Conservation (phyloP, 805 yeast genomes). For the Wickerhamiella spandovensis region DNA sequence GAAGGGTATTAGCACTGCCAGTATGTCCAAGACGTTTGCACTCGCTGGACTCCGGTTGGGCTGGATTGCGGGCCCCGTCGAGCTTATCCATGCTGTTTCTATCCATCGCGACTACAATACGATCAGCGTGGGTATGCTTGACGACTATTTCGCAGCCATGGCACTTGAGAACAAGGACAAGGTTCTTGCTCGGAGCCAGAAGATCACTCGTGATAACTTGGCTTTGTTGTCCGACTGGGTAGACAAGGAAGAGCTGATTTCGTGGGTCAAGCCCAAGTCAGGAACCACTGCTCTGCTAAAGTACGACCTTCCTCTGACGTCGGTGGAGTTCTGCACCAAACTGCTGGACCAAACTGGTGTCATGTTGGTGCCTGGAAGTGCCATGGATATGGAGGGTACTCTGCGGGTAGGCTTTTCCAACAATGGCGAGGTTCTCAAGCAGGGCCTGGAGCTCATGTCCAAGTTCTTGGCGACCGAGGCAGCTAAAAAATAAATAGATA, state of each 20-base stretch:
- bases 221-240: not conserved
- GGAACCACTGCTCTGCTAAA: not conserved
- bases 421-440: not conserved
- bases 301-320: not conserved
- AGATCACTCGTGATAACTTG: not conserved
- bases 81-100: not conserved
- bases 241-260: not conserved
- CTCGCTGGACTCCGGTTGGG: not conserved
- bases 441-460: not conserved
- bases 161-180: not conserved
- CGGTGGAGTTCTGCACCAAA: not conserved
- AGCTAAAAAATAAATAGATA: not conserved
- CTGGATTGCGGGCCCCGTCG: not conserved
- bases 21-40: not conserved
- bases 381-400: not conserved
- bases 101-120: not conserved
- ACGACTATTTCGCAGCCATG: not conserved
- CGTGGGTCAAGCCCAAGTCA: not conserved
- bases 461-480: not conserved
- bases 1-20: not conserved
- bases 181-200: not conserved
- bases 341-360: not conserved
- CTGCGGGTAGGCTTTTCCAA: not conserved
- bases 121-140: not conserved
- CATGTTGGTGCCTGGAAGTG: not conserved